phyloP scores from a whole-genome alignment of 106 monocot species.

The Hemerocallis citrina region DNA sequence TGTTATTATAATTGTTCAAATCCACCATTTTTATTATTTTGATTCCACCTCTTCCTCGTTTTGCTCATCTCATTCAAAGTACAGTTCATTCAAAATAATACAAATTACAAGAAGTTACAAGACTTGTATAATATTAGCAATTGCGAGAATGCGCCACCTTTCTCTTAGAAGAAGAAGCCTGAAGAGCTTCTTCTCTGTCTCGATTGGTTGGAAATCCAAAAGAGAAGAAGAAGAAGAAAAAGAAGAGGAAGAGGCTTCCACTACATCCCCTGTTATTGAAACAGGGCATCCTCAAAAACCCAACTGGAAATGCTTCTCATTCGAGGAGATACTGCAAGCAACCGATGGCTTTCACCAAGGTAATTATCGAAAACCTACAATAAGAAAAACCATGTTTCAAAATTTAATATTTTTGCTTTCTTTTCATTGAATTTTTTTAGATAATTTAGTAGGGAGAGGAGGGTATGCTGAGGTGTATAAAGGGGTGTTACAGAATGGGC shows the following conservation, averaged over 20 bases:
- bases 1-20: neutral
- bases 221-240: conserved; percentile 1
- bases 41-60: no score
- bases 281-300: conserved; percentile 22
- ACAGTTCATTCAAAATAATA: no score
- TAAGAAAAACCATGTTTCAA: neutral
- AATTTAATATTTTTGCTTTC: neutral
- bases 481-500: conserved; percentile 43
- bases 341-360: conserved; percentile 61
- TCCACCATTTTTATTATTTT: neutral
- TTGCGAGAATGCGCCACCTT: conserved; percentile 21
- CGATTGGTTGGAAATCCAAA: conserved; percentile 7
- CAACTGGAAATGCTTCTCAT: conserved; percentile 72
- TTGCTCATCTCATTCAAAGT: no score
- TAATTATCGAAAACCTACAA: no score
- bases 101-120: no score
- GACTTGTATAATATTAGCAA: no score
- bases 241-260: neutral
- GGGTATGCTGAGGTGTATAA: conserved; percentile 69
- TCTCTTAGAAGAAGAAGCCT: conserved; percentile 36
- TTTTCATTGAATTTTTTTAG: conserved; percentile 28
- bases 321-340: conserved; percentile 55
- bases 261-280: neutral
- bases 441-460: conserved; percentile 65
- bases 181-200: conserved; percentile 33